phyloP scores from a whole-genome alignment of 306 rosid species.

The Oemleria cerasiformis region DNA sequence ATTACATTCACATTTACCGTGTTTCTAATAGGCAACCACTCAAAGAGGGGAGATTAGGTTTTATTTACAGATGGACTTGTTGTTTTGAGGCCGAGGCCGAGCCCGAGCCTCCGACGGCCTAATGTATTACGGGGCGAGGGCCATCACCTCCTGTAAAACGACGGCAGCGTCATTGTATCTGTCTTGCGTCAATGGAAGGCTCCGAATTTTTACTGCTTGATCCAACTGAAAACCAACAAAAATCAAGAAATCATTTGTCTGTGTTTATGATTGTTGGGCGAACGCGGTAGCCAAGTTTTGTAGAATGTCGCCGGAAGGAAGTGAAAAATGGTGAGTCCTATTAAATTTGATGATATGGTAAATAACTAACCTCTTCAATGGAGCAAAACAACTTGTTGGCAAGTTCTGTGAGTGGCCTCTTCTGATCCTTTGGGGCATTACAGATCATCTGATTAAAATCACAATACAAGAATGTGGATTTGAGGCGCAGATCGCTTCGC shows the following conservation, averaged over 20 bases:
- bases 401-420: constrained; percentile 16
- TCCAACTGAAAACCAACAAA: constrained; percentile 7
- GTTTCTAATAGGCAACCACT: too few species aligned
- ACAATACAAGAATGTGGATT: constrained; percentile 21
- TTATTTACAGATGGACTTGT: background rate
- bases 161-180: constrained; percentile 15
- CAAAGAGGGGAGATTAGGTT: too few species aligned
- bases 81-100: background rate
- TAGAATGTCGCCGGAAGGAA: too few species aligned
- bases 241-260: too few species aligned
- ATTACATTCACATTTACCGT: too few species aligned
- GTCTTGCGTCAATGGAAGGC: constrained; percentile 12
- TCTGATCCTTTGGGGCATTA: constrained; percentile 15
- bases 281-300: too few species aligned
- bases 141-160: constrained; percentile 18
- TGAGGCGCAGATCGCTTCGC: constrained; percentile 14
- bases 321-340: too few species aligned
- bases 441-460: constrained; percentile 23
- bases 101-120: background rate
- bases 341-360: background rate
- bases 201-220: constrained; percentile 13
- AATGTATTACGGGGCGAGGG: background rate
- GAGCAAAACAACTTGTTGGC: constrained; percentile 21
- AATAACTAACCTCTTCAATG: constrained; percentile 17
- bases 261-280: too few species aligned